Base-by-base conservation (phyloP, 1,284 basidiomycete species). In the Sphagnurus paluster region DNA sequence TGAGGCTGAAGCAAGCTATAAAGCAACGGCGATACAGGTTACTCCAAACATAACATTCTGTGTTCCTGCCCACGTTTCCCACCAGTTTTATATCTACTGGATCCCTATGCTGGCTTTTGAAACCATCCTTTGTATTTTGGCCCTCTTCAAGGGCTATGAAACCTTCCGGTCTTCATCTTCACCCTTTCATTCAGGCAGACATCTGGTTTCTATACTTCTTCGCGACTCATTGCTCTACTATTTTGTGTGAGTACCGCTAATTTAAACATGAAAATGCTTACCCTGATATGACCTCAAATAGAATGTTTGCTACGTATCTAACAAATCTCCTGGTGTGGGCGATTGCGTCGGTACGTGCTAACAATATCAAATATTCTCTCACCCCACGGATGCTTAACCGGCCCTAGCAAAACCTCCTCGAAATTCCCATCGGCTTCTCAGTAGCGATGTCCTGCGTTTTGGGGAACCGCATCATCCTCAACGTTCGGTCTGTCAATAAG, bases 201-300 rank as follows among this genome's bases (percentile, higher is more conserved):
- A 68, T 36, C 64, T 82, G 21, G 66, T 82, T 9, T 58, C 65
- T 11, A 70, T 79, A 28, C 67, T 82, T 21, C 67, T 82, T 20
- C 67, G 78, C 25, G 80, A 82, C 57, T 80, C 78, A 2, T 60
- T 80, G 17, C 56, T 75, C 2, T 82, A 81, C 53, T 82, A 79
- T 56, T 56, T 81, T 7, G 66, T 78, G 79, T 81, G 56, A 50
- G 72, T 58, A 10, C 13, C 34, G 28, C 20, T 19, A n/a, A n/a
- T n/a, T n/a, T n/a, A n/a, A n/a, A n/a, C n/a, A n/a, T n/a, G n/a
- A n/a, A n/a, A n/a, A n/a, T n/a, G 9, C 24, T 42, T 11, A 26
- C 34, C 6, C 26, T n/a, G n/a, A 29, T 21, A 13, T 6, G 16
- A 30, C 35, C 3, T 26, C 25, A 20, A 26, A 23, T 55, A 82